A percentile compares a stretch with the other conserved stretches of the same genome.
phyloP scores from a whole-genome alignment of 2,329 filamentous ascomycete genomes.

The Cladorrhinum sp. region DNA sequence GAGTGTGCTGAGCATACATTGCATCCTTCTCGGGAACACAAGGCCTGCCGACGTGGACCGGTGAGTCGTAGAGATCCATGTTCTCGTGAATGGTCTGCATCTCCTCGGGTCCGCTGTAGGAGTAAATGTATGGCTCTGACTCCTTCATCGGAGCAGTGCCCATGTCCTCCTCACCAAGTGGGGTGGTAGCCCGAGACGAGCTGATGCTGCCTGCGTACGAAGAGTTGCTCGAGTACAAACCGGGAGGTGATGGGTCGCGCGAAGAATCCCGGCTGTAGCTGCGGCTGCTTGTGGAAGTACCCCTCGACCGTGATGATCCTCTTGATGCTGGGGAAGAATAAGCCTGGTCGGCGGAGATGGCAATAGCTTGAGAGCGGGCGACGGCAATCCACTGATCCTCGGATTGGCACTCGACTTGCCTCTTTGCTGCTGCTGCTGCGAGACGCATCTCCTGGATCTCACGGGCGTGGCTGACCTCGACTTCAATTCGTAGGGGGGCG shows the following conservation, averaged over 20 bases:
- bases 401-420: conserved; percentile 40
- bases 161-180: conserved; percentile 40
- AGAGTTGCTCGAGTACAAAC: conserved; percentile 46
- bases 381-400: conserved; percentile 35
- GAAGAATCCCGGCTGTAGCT: conserved; percentile 42
- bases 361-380: conserved; percentile 25
- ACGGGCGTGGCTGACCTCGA: conserved; percentile 50
- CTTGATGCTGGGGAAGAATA: conserved; percentile 48
- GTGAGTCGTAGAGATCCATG: conserved; percentile 45
- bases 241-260: conserved; percentile 43
- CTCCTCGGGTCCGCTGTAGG: conserved; percentile 15
- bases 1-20: conserved; percentile 29
- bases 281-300: conserved; percentile 35
- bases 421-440: conserved; percentile 40
- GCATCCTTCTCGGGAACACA: conserved; percentile 37
- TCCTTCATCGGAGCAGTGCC: conserved; percentile 22
- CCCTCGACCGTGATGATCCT: conserved; percentile 37
- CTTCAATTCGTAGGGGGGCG: conserved; percentile 69
- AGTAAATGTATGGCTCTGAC: conserved; percentile 40
- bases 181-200: conserved; percentile 48
- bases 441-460: too few relatives aligned
- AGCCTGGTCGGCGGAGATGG: conserved; percentile 30
- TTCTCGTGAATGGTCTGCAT: conserved; percentile 35
- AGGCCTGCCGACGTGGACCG: conserved; percentile 43
- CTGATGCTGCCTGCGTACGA: conserved; percentile 43